A percentile compares a stretch with the other conserved stretches of the same genome.
Conservation (phyloP, 768 basidiomycete species). For the Exsudoporus frostii region DNA sequence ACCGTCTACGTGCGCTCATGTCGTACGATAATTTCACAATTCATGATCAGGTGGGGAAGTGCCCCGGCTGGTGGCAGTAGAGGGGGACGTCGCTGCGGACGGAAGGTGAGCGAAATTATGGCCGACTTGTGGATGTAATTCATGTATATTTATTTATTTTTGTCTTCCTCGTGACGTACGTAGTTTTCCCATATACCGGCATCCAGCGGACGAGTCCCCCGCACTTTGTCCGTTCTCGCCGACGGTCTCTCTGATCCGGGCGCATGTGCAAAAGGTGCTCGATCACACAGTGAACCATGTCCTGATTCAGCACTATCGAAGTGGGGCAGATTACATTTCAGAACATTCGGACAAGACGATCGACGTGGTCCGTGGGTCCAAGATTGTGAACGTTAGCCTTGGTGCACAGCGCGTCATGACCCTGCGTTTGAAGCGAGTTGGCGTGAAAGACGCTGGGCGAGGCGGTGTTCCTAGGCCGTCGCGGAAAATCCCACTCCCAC, state of each 20-base stretch:
- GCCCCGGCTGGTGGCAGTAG: constrained; percentile 59
- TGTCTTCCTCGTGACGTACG: neutral
- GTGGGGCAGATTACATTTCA: constrained; percentile 78
- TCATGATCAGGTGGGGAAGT: constrained; percentile 66
- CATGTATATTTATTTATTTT: neutral
- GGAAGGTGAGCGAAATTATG: constrained; percentile 40
- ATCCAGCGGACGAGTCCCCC: constrained; percentile 78
- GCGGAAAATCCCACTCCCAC: constrained; percentile 70
- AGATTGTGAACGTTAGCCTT: constrained; percentile 77
- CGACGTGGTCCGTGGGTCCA: constrained; percentile 70
- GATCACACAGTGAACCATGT: constrained; percentile 78
- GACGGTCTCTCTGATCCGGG: constrained; percentile 62
- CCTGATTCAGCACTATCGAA: constrained; percentile 77
- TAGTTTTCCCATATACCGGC: constrained; percentile 78
- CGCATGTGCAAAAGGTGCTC: constrained; percentile 55
- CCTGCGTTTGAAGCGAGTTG: constrained; percentile 62
- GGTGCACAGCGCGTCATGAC: constrained; percentile 78
- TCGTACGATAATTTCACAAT: constrained; percentile 1
- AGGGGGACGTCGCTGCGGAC: constrained; percentile 51
- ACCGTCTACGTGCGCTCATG: neutral
- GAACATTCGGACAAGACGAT: constrained; percentile 88
- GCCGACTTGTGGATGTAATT: constrained; percentile 4
- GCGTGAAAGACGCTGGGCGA: constrained; percentile 15
- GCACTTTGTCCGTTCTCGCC: constrained; percentile 63
- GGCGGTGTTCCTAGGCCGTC: constrained; percentile 35